A percentile compares a stretch with the other conserved stretches of the same genome.
These are phyloP conservation scores for Haberlea rhodopensis DNA, from an alignment of 257 asterid species.

Conservation along the genomic window DNA sequence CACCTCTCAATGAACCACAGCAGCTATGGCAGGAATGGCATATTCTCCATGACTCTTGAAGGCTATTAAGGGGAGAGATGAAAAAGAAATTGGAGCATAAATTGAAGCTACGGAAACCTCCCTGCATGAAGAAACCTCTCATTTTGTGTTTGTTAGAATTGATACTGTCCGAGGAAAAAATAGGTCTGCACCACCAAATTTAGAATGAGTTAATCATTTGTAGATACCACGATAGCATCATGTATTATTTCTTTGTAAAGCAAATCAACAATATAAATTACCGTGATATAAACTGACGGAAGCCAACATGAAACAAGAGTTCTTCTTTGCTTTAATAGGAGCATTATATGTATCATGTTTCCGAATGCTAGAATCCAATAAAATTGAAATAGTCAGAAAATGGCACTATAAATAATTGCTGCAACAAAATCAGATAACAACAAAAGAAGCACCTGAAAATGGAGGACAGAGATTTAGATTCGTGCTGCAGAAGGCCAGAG, in stretches of 20 bases:
- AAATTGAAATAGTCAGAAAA: conserved; percentile 19
- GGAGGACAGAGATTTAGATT: conserved; percentile 83
- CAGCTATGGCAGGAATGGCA: conserved; percentile 64
- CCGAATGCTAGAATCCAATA: conserved; percentile 53
- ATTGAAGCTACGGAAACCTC: conserved; percentile 75
- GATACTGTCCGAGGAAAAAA: conserved; percentile 74
- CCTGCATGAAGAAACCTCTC: conserved; percentile 98
- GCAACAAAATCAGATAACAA: conserved; percentile 11
- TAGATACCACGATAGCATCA: neutral
- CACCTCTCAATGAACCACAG: conserved; percentile 81
- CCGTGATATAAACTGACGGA: conserved; percentile 85
- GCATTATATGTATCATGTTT: conserved; percentile 75
- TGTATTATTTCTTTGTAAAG: neutral
- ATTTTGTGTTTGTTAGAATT: conserved; percentile 82
- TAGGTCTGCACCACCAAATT: conserved; percentile 58
- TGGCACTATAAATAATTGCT: neutral
- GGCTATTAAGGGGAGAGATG: conserved; percentile 75
- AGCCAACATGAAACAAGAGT: conserved; percentile 85
- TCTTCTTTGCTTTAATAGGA: conserved; percentile 95
- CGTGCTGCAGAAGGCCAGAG: conserved; percentile 87
- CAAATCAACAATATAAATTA: conserved; percentile 21
- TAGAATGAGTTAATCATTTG: conserved; percentile 16
- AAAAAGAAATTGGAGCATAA: too few species aligned
- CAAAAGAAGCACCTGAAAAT: conserved; percentile 70
- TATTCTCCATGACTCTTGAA: conserved; percentile 60